These are phyloP conservation scores for Tilletia caries DNA, from an alignment of 1,284 basidiomycete species.

Conservation along the genomic window DNA sequence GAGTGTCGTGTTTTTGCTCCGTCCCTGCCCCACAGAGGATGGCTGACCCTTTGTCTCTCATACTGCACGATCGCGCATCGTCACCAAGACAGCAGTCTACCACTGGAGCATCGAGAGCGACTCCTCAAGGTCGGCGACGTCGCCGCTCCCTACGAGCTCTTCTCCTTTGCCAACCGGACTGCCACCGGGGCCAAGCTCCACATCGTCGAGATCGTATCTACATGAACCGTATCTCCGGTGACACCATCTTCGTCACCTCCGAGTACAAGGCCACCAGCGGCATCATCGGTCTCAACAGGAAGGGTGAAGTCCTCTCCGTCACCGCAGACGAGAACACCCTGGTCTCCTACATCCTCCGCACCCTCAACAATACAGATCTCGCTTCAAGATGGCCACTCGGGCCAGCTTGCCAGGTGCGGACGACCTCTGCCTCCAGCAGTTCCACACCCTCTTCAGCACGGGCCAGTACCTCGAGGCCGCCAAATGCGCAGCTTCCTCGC, in stretches of 20 bases:
- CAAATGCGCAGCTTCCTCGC: constrained; percentile 96
- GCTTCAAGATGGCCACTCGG: constrained; percentile 94
- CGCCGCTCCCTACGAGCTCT: constrained; percentile 61
- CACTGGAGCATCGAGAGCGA: constrained; percentile 81
- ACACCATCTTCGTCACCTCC: too few relatives aligned
- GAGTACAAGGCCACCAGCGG: too few relatives aligned
- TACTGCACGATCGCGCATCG: constrained; percentile 87
- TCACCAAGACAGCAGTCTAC: constrained; percentile 88
- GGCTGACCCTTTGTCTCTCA: too few relatives aligned
- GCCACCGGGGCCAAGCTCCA: too few relatives aligned
- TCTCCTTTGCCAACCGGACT: too few relatives aligned
- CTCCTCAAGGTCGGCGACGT: constrained; percentile 63
- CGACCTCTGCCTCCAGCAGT: constrained; percentile 92
- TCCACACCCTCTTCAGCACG: constrained; percentile 83
- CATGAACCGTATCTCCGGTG: too few relatives aligned
- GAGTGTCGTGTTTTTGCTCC: too few relatives aligned
- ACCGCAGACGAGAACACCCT: too few relatives aligned
- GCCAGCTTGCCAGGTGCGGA: constrained; percentile 96
- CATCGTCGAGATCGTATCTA: constrained; percentile 99
- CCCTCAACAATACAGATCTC: constrained; percentile 93
- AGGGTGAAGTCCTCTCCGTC: too few relatives aligned
- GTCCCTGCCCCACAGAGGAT: too few relatives aligned
- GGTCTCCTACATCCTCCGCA: constrained; percentile 88
- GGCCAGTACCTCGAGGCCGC: constrained; percentile 97
- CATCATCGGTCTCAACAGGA: too few relatives aligned